These are phyloP conservation scores for Phytophthora sp. DNA, from an alignment of 352 stramenopile genomes.

Conservation along the genomic window DNA sequence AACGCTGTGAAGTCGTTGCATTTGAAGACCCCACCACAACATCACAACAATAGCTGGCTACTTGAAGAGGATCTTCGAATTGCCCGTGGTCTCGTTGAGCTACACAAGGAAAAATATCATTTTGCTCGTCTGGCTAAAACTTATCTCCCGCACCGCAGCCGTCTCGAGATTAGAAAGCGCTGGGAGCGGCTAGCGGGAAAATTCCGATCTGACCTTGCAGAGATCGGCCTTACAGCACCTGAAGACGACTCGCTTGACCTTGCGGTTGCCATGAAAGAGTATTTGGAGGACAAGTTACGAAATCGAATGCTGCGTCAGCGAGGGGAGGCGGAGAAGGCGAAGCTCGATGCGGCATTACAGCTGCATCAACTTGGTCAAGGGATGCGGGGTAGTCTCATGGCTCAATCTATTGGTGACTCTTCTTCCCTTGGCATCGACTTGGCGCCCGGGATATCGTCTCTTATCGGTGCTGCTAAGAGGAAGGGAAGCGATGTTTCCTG, in stretches of 20 bases:
- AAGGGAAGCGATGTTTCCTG: slow-evolving; percentile 39
- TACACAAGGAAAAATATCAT: slow-evolving; percentile 63
- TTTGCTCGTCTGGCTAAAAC: slow-evolving; percentile 66
- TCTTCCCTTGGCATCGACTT: slow-evolving; percentile 3
- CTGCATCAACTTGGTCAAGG: slow-evolving; percentile 33
- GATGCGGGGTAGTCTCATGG: not conserved
- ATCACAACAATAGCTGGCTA: slow-evolving; percentile 58
- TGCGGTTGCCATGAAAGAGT: slow-evolving; percentile 56
- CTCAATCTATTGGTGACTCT: not conserved
- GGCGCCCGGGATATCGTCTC: not conserved
- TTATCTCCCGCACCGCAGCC: slow-evolving; percentile 71
- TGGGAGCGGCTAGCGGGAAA: slow-evolving; percentile 55
- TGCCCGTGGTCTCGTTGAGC: slow-evolving; percentile 69
- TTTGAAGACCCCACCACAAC: slow-evolving; percentile 39
- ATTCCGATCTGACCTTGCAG: slow-evolving; percentile 39
- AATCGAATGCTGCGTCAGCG: slow-evolving; percentile 33
- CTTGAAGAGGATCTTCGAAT: slow-evolving; percentile 85
- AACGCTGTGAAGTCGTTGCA: slow-evolving; percentile 72
- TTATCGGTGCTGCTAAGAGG: slow-evolving; percentile 11
- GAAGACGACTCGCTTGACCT: slow-evolving; percentile 57
- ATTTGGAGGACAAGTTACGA: slow-evolving; percentile 59
- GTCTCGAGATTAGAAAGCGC: slow-evolving; percentile 70
- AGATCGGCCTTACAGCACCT: slow-evolving; percentile 28
- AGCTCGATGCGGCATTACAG: slow-evolving; percentile 35
- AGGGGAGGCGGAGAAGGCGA: slow-evolving; percentile 32